Evolutionary conservation across 2,329 filamentous ascomycete species (phyloP), one percentile per base, ranked within the genome.

Genomic region (Fonsecaea nubica): DNA sequence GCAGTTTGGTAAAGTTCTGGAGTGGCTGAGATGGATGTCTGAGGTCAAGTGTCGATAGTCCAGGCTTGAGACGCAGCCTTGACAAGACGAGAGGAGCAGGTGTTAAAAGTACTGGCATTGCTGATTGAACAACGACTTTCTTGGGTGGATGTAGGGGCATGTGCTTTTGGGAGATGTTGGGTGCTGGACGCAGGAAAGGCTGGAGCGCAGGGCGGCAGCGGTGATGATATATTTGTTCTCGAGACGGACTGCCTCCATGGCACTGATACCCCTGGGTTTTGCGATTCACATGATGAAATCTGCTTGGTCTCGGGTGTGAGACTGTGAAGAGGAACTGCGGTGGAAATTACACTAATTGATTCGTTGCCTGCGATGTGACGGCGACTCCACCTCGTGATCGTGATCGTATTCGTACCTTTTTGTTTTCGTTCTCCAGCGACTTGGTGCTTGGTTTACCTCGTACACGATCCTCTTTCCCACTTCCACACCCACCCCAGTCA

Each of bases 401-500:
- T n/a, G 18, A 50, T 50, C 45, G 45, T 50, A 50, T 50, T 50
- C 45, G 45, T 50, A 13, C 12, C 21, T 18, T 25, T 25, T 50
- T 21, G 40, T 50, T 50, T 50, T 50, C 25, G 15, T 10, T 8
- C 30, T 8, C 15, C 8, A 21, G n/a, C 8, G 21, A 40, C 36
- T 13, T 40, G 12, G 10, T 13, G 36, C 12, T 40, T 40, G 10
- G 36, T 13, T 40, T 38, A 15, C 36, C 36, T 12, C 18, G 18
- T 12, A 45, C 15, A 45, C 40, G 15, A 18, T 30, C 25, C 45
- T 30, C 10, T 42, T 7, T 42, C 35, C 35, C 35, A 10, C 35
- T 9, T 38, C 40, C 18, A 25, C 30, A 32, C 30, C 30, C 30
- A 32, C 30, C 30, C 25, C 25, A 25, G 25, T 25, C n/a, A 48